phyloP scores from a whole-genome alignment of 2,329 filamentous ascomycete genomes.

The Macroventuria anomochaeta region DNA sequence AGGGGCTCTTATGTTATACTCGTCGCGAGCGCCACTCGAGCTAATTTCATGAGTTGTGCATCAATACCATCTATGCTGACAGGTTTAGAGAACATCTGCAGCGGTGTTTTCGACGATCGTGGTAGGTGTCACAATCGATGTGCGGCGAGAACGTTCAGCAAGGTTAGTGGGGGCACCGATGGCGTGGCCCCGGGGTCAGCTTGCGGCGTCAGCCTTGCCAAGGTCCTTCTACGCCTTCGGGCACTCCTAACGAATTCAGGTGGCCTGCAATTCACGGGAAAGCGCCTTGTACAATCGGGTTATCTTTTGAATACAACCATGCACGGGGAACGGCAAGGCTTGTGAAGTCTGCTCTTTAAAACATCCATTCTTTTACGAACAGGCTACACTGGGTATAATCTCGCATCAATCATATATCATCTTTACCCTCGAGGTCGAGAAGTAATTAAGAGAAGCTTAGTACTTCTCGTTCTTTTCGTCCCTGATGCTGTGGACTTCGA shows the following conservation, averaged over 20 bases:
- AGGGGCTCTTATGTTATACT: not conserved
- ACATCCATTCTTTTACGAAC: not conserved
- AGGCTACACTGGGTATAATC: constrained; percentile 4
- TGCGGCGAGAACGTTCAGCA: not conserved
- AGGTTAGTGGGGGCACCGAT: not conserved
- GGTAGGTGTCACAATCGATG: not conserved
- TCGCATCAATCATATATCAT: not conserved
- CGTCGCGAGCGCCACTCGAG: not conserved
- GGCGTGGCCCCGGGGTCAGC: not conserved
- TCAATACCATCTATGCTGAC: not conserved
- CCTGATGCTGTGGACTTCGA: constrained; percentile 21
- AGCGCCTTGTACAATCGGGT: too few species aligned
- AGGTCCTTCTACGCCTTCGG: too few species aligned
- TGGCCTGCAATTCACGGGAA: too few species aligned
- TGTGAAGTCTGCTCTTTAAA: not conserved
- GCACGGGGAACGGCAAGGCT: not conserved
- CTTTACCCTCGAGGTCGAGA: not conserved
- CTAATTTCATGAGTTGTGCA: not conserved
- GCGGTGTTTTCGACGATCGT: not conserved
- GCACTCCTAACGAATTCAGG: too few species aligned
- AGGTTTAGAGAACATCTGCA: not conserved
- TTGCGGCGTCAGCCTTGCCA: not conserved
- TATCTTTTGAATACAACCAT: too few species aligned
- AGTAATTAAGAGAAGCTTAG: not conserved
- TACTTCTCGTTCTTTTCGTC: constrained; percentile 35